Conservation (phyloP, 2,329 filamentous ascomycete genomes). For the Colletotrichum spinosum region DNA sequence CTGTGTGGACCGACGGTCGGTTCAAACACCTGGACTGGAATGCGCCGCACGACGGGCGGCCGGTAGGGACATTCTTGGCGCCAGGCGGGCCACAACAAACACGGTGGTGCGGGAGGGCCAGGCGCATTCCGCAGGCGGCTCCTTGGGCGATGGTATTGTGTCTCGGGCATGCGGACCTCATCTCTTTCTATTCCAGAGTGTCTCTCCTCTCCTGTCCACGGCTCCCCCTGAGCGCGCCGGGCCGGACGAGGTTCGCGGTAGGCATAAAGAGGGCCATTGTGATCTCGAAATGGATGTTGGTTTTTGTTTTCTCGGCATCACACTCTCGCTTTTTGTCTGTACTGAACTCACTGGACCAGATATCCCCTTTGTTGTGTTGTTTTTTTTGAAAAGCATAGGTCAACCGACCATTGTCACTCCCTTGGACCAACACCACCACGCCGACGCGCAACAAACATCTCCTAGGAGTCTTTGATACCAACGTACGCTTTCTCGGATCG, state of each 20-base stretch:
- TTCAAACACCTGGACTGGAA: slow-evolving; percentile 10
- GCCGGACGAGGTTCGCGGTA: neutral
- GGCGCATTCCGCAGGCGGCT: slow-evolving; percentile 12
- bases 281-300: neutral
- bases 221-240: slow-evolving; percentile 1
- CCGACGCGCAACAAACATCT: slow-evolving; percentile 27
- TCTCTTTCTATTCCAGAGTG: slow-evolving; percentile 19
- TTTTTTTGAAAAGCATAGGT: neutral
- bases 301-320: neutral
- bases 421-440: slow-evolving; percentile 5
- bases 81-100: slow-evolving; percentile 28
- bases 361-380: neutral
- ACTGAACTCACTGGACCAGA: slow-evolving; percentile 9
- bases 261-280: slow-evolving; percentile 24
- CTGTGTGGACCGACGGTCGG: slow-evolving; percentile 1
- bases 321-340: neutral
- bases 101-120: slow-evolving; percentile 5
- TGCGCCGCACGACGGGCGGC: slow-evolving; percentile 24
- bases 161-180: slow-evolving; percentile 5
- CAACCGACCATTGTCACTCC: slow-evolving; percentile 30
- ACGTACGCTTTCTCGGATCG: slow-evolving; percentile 22
- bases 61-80: slow-evolving; percentile 22
- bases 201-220: neutral
- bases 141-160: slow-evolving; percentile 11
- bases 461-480: slow-evolving; percentile 22